phyloP scores from a whole-genome alignment of 2,329 filamentous ascomycete species.

The Plectosphaerella sp. region DNA sequence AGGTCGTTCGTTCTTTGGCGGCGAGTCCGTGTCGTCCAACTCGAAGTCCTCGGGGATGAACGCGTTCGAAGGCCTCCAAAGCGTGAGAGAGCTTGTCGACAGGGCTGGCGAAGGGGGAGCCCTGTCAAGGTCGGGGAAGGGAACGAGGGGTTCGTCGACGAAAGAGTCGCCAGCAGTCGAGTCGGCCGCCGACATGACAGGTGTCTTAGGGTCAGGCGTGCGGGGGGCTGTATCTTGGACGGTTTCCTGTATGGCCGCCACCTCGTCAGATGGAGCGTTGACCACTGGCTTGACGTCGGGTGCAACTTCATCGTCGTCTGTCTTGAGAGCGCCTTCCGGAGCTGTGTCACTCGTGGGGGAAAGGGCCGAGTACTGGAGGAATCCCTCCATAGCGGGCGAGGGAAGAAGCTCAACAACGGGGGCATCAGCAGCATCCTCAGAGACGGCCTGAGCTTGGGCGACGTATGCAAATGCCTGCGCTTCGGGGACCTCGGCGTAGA shows the following conservation, averaged over 20 bases:
- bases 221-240: neutral
- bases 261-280: neutral
- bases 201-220: neutral
- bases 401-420: no score
- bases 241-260: neutral
- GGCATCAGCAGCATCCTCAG: no score
- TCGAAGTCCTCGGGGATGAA: neutral
- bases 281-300: neutral
- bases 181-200: conserved; percentile 1
- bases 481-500: no score
- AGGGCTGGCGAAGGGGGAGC: neutral
- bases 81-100: neutral
- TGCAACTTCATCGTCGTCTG: no score
- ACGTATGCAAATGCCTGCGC: no score
- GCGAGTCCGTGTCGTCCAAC: neutral
- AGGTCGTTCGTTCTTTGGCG: neutral
- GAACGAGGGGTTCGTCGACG: neutral
- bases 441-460: no score
- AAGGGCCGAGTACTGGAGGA: no score
- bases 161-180: neutral
- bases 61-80: neutral
- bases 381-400: no score
- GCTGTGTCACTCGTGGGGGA: no score
- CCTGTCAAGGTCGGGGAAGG: neutral
- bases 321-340: no score